These are phyloP conservation scores for Knufia petricola DNA, from an alignment of 2,329 filamentous ascomycete species.

Conservation along the genomic window DNA sequence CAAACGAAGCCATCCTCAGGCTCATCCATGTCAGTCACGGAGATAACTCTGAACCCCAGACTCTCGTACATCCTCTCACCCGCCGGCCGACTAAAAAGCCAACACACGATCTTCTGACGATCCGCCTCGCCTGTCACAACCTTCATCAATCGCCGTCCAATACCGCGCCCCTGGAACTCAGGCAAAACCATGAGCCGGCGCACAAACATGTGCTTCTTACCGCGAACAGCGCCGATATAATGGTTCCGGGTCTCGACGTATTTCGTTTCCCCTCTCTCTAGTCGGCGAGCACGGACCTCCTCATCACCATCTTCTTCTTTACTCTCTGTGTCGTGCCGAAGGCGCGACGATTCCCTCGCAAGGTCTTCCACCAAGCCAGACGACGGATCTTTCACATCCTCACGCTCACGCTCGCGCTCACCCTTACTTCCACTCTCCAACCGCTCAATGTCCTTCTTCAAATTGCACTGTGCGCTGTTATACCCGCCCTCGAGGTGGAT, in stretches of 20 bases:
- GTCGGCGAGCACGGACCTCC: background rate
- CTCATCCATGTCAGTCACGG: constrained; percentile 8
- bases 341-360: background rate
- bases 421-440: too few relatives aligned
- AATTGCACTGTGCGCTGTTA: constrained; percentile 11
- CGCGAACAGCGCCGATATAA: constrained; percentile 14
- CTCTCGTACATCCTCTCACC: constrained; percentile 15
- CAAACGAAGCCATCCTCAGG: constrained; percentile 13
- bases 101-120: constrained; percentile 17
- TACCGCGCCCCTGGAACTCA: constrained; percentile 15
- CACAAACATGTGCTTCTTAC: constrained; percentile 19
- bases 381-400: background rate
- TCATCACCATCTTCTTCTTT: too few relatives aligned
- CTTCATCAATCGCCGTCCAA: constrained; percentile 16
- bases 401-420: too few relatives aligned
- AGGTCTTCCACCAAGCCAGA: constrained; percentile 8
- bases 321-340: background rate
- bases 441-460: background rate
- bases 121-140: constrained; percentile 17
- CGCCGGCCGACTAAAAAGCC: constrained; percentile 16
- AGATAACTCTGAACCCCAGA: constrained; percentile 14
- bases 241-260: constrained; percentile 11
- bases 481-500: constrained; percentile 14
- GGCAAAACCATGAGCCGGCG: constrained; percentile 17
- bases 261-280: constrained; percentile 8